Evolutionary conservation across 2,329 filamentous ascomycete genomes (phyloP).

Genomic region (Lecanicillium sp.): DNA sequence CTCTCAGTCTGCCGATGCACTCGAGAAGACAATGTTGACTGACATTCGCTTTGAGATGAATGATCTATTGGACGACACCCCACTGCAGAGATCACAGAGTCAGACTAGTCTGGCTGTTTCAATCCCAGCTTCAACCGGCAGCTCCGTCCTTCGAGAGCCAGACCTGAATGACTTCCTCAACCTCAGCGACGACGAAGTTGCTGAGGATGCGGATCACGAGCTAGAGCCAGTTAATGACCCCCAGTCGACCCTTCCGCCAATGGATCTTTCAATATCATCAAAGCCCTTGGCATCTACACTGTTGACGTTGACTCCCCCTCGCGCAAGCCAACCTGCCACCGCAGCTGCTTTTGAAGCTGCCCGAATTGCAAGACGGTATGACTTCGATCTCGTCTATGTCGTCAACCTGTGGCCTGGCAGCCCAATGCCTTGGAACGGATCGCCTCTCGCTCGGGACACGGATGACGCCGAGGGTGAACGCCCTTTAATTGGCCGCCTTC

Average conservation of each 20-base stretch:
- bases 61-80: constrained; percentile 16
- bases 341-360: constrained; percentile 47
- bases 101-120: constrained; percentile 23
- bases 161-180: constrained; percentile 45
- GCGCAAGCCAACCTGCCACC: constrained; percentile 33
- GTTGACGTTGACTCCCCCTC: constrained; percentile 37
- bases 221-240: constrained; percentile 8
- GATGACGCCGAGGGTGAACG: constrained; percentile 3
- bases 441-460: neutral
- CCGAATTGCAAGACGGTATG: constrained; percentile 46
- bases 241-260: constrained; percentile 11
- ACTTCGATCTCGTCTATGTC: constrained; percentile 52
- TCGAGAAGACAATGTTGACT: constrained; percentile 18
- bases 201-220: constrained; percentile 30
- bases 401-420: constrained; percentile 47
- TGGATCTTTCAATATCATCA: constrained; percentile 15
- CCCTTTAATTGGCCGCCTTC: constrained; percentile 39
- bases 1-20: constrained; percentile 19
- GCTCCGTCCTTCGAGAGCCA: constrained; percentile 39
- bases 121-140: constrained; percentile 18
- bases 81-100: constrained; percentile 19
- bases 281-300: constrained; percentile 22
- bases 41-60: constrained; percentile 19
- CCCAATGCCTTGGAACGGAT: no score
- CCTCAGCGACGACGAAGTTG: constrained; percentile 51